Evolutionary conservation across 805 yeast genomes (phyloP).

Genomic region (Cyberlindnera nakhonratchasimensis): DNA sequence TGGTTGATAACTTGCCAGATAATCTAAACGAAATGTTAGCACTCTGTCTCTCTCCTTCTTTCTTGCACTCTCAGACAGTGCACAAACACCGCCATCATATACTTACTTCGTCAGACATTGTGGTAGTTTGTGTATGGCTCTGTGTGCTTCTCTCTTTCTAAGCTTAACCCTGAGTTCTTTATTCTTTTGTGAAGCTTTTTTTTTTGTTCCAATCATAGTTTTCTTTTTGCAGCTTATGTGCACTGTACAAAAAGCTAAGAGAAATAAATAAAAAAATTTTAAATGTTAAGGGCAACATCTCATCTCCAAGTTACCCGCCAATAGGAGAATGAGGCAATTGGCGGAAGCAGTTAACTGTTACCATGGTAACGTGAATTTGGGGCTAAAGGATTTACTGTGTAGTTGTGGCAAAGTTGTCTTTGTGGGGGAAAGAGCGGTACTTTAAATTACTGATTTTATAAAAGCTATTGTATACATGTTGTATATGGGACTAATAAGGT

Average conservation of each 20-base stretch:
- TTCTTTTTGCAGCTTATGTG: conserved; percentile 10
- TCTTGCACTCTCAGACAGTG: no score
- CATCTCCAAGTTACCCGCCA: conserved; percentile 18
- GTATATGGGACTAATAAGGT: no score
- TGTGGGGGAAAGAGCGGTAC: no score
- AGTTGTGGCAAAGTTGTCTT: no score
- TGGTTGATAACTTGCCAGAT: conserved; percentile 97
- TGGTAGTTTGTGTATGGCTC: conserved; percentile 2
- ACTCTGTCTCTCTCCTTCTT: conserved; percentile 1
- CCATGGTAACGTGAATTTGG: no score
- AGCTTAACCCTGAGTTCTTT: neutral
- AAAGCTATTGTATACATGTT: no score
- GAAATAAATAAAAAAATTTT: conserved; percentile 16
- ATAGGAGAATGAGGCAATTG: no score
- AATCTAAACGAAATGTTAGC: conserved; percentile 43
- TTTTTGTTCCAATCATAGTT: conserved; percentile 8
- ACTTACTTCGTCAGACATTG: conserved; percentile 29
- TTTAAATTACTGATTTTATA: no score
- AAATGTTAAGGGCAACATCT: conserved; percentile 17
- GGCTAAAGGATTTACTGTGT: no score
- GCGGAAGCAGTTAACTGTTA: no score
- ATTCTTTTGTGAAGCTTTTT: neutral
- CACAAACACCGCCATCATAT: no score
- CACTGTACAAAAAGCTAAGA: no score
- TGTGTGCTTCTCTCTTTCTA: neutral